A percentile compares a stretch with the other conserved stretches of the same genome.
phyloP scores from a whole-genome alignment of 441 rosid genomes.

The Erodium texanum region DNA sequence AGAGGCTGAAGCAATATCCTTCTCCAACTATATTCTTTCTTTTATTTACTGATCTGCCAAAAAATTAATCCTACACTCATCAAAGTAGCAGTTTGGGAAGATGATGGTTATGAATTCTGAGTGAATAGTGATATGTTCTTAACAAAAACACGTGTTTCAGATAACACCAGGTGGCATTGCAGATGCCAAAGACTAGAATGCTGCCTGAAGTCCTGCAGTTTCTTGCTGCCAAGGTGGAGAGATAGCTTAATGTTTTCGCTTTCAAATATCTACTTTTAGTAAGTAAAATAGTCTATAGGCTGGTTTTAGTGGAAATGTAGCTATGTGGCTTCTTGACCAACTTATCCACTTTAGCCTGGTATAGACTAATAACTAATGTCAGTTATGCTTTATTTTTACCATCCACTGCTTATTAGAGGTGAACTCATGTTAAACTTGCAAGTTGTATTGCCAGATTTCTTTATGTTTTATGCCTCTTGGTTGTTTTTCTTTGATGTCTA shows the following conservation, averaged over 20 bases:
- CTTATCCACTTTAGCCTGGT: too few relatives aligned
- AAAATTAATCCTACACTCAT: neutral
- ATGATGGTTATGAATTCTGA: too few relatives aligned
- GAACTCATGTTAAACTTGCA: neutral
- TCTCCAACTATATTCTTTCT: conserved; percentile 2
- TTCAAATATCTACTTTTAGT: neutral
- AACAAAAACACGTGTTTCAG: conserved; percentile 56
- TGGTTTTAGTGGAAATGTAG: too few relatives aligned
- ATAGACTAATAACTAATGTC: neutral
- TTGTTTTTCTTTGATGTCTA: too few relatives aligned
- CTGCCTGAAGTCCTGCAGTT: neutral
- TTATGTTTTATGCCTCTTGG: too few relatives aligned
- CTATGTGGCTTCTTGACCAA: too few relatives aligned
- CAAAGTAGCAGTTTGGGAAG: too few relatives aligned
- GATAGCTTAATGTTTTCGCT: neutral
- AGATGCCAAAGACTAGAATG: conserved; percentile 63
- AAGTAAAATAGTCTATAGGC: too few relatives aligned
- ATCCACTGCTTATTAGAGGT: neutral
- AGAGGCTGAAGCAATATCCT: conserved; percentile 95
- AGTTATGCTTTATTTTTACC: neutral
- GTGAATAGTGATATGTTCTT: conserved; percentile 38
- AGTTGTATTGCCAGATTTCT: too few relatives aligned
- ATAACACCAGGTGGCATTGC: conserved; percentile 78
- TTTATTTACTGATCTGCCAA: neutral
- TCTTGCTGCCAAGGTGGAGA: neutral